phyloP scores from a whole-genome alignment of 306 rosid genomes.

The Mimosa pudica region DNA sequence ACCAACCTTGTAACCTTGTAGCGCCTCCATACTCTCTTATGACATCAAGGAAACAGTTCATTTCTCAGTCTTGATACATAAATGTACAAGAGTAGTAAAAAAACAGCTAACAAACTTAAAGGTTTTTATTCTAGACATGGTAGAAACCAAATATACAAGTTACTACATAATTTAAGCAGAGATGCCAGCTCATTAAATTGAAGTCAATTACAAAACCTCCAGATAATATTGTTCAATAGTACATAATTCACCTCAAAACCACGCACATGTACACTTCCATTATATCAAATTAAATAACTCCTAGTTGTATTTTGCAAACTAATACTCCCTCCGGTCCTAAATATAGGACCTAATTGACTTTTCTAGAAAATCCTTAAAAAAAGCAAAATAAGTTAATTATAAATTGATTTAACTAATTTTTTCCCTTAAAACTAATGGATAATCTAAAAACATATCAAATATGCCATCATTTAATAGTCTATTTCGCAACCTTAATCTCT shows the following conservation, averaged over 20 bases:
- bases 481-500: too few relatives aligned
- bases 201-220: conserved; percentile 9
- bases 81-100: conserved; percentile 20
- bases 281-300: background rate
- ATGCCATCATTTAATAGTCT: too few relatives aligned
- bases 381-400: too few relatives aligned
- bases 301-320: background rate
- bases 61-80: conserved; percentile 25
- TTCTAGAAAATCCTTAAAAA: too few relatives aligned
- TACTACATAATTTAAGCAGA: background rate
- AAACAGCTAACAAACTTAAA: conserved; percentile 12
- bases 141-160: conserved; percentile 7
- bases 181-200: background rate
- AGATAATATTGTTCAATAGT: conserved; percentile 4
- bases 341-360: too few relatives aligned
- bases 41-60: conserved; percentile 27
- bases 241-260: conserved; percentile 13
- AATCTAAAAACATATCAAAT: too few relatives aligned
- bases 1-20: conserved; percentile 54
- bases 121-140: conserved; percentile 13
- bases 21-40: conserved; percentile 91
- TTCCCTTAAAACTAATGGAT: too few relatives aligned
- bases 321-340: too few relatives aligned
- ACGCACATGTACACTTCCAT: background rate
- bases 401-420: too few relatives aligned